Conservation (phyloP, 768 basidiomycete genomes). For the Rhizopogon vulgaris region DNA sequence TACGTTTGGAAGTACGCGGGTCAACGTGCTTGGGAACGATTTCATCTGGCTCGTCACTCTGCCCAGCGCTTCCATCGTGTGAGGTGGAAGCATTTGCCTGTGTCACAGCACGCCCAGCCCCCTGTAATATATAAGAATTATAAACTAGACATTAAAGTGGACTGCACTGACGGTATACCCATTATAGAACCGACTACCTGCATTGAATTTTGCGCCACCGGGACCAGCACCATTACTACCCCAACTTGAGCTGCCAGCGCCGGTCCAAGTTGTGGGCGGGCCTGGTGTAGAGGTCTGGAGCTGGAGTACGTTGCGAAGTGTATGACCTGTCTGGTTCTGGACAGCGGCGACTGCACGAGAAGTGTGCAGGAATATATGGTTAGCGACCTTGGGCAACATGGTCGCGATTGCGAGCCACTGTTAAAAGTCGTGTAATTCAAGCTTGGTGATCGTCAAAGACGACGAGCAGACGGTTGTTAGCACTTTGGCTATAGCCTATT, state of each 20-base stretch:
- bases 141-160: not conserved
- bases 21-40: constrained; percentile 25
- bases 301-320: constrained; percentile 74
- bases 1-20: constrained; percentile 30
- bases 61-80: constrained; percentile 40
- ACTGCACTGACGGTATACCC: constrained; percentile 53
- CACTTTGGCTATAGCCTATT: too few relatives aligned
- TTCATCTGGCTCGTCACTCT: constrained; percentile 60
- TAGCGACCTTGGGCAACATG: constrained; percentile 83
- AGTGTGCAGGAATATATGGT: constrained; percentile 70
- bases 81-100: constrained; percentile 61
- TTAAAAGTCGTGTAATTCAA: not conserved
- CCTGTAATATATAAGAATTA: constrained; percentile 32
- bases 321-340: constrained; percentile 61
- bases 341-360: constrained; percentile 71
- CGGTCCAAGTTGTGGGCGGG: constrained; percentile 31
- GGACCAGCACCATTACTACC: constrained; percentile 56
- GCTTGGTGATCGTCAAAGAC: not conserved
- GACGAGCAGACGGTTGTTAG: not conserved
- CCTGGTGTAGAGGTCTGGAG: constrained; percentile 47
- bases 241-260: constrained; percentile 45
- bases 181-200: constrained; percentile 66
- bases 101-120: constrained; percentile 63
- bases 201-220: constrained; percentile 65
- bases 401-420: constrained; percentile 9